Conservation (phyloP, 129 eudicot species). For the Artemisia argyi region DNA sequence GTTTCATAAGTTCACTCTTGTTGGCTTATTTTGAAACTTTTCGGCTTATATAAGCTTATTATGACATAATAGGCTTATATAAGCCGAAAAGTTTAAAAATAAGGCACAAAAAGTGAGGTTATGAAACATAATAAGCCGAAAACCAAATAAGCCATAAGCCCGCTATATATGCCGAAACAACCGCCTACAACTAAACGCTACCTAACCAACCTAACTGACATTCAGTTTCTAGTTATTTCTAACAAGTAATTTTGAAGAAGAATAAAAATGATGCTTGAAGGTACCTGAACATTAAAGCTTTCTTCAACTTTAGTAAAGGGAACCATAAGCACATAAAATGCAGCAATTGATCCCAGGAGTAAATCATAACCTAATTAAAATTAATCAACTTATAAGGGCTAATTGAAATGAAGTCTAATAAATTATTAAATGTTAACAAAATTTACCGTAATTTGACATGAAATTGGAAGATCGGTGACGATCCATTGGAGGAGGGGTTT, state of each 20-base stretch:
- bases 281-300: conserved; percentile 97
- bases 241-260: not conserved
- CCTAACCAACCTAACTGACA: too few species aligned
- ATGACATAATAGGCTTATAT: too few species aligned
- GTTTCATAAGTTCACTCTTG: too few species aligned
- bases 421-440: not conserved
- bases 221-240: too few species aligned
- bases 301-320: conserved; percentile 99
- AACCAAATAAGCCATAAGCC: too few species aligned
- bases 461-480: conserved; percentile 31
- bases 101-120: too few species aligned
- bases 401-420: not conserved
- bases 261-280: not conserved
- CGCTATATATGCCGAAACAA: too few species aligned
- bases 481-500: conserved; percentile 22
- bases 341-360: conserved; percentile 84
- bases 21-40: too few species aligned
- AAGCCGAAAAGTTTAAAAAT: too few species aligned
- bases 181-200: too few species aligned
- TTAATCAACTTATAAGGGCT: not conserved
- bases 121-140: too few species aligned
- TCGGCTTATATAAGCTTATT: too few species aligned
- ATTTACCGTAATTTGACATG: conserved; percentile 26
- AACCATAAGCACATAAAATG: conserved; percentile 74
- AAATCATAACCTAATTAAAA: conserved; percentile 74